A percentile compares a stretch with the other conserved stretches of the same genome.
Evolutionary conservation across 1,139 yeast genomes (phyloP).

Genomic region (Pneumocystis oryctolagi): DNA sequence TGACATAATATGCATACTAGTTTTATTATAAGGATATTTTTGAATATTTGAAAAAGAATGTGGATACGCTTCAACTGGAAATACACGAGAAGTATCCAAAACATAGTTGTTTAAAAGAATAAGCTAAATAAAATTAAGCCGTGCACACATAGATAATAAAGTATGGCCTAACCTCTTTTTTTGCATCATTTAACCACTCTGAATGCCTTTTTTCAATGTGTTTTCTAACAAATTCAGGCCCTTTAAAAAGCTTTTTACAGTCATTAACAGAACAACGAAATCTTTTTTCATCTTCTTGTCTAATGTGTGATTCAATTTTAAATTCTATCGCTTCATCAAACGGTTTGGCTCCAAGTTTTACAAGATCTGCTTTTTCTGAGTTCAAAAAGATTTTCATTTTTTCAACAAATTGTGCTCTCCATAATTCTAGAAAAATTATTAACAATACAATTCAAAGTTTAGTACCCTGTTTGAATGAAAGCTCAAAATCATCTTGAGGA

Average conservation of each 20-base stretch:
- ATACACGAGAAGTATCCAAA: background rate
- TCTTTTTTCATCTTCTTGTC: slow-evolving; percentile 15
- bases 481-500: slow-evolving; percentile 1
- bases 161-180: slow-evolving; percentile 11
- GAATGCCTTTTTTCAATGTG: slow-evolving; percentile 17
- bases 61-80: background rate
- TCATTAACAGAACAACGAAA: slow-evolving; percentile 16
- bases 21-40: background rate
- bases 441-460: background rate
- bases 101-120: background rate
- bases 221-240: slow-evolving; percentile 16
- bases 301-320: slow-evolving; percentile 12
- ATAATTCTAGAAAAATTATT: background rate
- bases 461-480: background rate
- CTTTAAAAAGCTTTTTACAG: slow-evolving; percentile 17
- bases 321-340: slow-evolving; percentile 9
- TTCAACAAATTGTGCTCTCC: slow-evolving; percentile 2
- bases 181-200: slow-evolving; percentile 14
- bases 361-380: slow-evolving; percentile 13
- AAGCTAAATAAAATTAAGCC: slow-evolving; percentile 7
- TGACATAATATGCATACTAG: background rate
- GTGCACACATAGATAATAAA: slow-evolving; percentile 12
- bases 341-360: slow-evolving; percentile 13
- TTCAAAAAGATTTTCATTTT: slow-evolving; percentile 12
- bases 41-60: background rate